These are phyloP conservation scores for Cicer cuneatum DNA, from an alignment of 306 rosid genomes.

Conservation along the genomic window DNA sequence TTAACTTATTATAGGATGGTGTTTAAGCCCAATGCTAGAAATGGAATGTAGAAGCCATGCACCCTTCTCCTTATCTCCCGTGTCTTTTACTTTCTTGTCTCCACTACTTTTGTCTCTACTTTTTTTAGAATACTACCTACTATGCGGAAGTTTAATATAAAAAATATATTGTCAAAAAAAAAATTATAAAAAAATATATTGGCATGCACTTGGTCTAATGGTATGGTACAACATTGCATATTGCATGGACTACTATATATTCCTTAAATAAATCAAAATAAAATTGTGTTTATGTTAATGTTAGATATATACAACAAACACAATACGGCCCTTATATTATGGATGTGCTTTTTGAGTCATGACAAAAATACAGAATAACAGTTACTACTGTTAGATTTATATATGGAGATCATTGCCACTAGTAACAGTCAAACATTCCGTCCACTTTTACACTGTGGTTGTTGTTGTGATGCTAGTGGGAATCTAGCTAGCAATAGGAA, in stretches of 20 bases:
- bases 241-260: not conserved
- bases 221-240: constrained; percentile 25
- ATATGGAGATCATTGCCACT: constrained; percentile 10
- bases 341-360: constrained; percentile 37
- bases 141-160: constrained; percentile 30
- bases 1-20: not conserved
- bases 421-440: constrained; percentile 44
- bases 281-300: not conserved
- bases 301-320: constrained; percentile 24
- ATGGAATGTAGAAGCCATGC: constrained; percentile 51
- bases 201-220: constrained; percentile 17
- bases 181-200: not conserved
- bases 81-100: constrained; percentile 61
- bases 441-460: not conserved
- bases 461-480: not conserved
- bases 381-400: not conserved
- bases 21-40: constrained; percentile 24
- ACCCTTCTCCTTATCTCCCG: constrained; percentile 45
- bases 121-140: constrained; percentile 51
- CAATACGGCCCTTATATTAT: constrained; percentile 35
- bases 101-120: constrained; percentile 51
- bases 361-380: constrained; percentile 35
- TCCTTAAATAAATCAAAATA: constrained; percentile 11
- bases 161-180: too few relatives aligned
- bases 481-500: not conserved